Evolutionary conservation across 345 rosid species (phyloP), one percentile per base, ranked within the genome.

Genomic region (Microthlaspi erraticum): DNA sequence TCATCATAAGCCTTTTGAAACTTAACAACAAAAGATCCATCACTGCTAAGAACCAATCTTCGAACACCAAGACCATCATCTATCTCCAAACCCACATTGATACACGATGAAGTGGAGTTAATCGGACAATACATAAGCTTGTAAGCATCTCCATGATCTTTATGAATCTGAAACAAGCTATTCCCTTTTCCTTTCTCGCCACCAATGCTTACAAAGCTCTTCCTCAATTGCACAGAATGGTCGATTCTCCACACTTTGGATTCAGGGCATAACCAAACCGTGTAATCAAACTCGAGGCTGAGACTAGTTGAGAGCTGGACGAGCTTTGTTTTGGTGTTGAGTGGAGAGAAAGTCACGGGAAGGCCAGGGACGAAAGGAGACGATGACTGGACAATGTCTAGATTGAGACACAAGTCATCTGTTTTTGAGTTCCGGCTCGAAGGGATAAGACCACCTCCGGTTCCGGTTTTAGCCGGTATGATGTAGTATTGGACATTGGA

Each of bases 381-480:
- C 0, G 77, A 7, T 29, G 77, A 73, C 33, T 73, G 71, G 5
- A 65, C 37, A 6, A 73, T 6, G 36, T 57, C 77, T 10, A 73
- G 66, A 45, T 72, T 57, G 26, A 56, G 33, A 66, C 77, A 73
- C 20, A 41, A 58, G 53, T 73, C 66, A 2, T 64, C 23, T 58
- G 66, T 19, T 53, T 19, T 66, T 38, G 1, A 33, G 17, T 65
- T 33, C 39, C 72, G 53, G 54, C 12, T 73, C 18, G 66, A 48
- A 48, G 77, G 77, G 29, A 65, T 31, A 57, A 66, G 60, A 57
- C 66, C 72, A 49, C 77, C 72, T 66, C 77, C 77, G 17, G 72
- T 18, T 48, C 66, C 72, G 5, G 26, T 73, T 18, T 73, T 73
- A 26, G 72, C 77, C 37, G 72, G 77, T 73, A 73, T 18, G 37